A percentile compares a stretch with the other conserved stretches of the same genome.
phyloP scores from a whole-genome alignment of 345 rosid species.

The Lepidium didymum region DNA sequence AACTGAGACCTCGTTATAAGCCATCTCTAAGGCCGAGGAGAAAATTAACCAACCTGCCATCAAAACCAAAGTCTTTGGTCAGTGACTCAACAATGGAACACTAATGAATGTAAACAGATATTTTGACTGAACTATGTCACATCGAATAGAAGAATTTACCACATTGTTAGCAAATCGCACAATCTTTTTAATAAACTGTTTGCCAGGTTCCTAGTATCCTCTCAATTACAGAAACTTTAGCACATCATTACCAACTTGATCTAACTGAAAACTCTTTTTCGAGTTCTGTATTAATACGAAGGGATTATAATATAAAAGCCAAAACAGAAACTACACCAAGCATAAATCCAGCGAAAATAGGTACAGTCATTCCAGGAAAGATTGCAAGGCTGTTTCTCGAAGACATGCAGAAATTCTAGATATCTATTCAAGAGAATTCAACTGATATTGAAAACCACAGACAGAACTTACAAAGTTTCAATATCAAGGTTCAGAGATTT shows the following conservation, averaged over 20 bases:
- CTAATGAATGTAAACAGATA: not conserved
- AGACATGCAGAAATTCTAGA: not conserved
- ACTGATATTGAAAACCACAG: not conserved
- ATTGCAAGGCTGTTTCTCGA: not conserved
- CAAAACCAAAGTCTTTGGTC: constrained; percentile 3
- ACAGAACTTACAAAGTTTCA: not conserved
- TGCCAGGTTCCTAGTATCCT: not conserved
- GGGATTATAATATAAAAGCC: not conserved
- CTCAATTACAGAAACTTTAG: not conserved
- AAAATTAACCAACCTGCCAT: constrained; percentile 33
- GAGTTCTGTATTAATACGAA: not conserved
- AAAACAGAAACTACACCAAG: not conserved
- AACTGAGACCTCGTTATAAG: constrained; percentile 24
- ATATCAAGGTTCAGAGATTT: constrained; percentile 24
- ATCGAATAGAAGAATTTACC: not conserved
- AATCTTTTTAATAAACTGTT: not conserved
- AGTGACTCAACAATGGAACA: constrained; percentile 3
- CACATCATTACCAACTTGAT: not conserved
- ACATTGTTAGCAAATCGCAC: not conserved
- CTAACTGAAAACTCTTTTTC: not conserved
- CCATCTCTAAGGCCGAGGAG: constrained; percentile 13
- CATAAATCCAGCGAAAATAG: not conserved
- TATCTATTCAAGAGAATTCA: not conserved
- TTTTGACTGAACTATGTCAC: not conserved
- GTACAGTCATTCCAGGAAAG: not conserved